These are phyloP conservation scores for Microdochium trichocladiopsis DNA, from an alignment of 2,329 filamentous ascomycete genomes.

Conservation along the genomic window DNA sequence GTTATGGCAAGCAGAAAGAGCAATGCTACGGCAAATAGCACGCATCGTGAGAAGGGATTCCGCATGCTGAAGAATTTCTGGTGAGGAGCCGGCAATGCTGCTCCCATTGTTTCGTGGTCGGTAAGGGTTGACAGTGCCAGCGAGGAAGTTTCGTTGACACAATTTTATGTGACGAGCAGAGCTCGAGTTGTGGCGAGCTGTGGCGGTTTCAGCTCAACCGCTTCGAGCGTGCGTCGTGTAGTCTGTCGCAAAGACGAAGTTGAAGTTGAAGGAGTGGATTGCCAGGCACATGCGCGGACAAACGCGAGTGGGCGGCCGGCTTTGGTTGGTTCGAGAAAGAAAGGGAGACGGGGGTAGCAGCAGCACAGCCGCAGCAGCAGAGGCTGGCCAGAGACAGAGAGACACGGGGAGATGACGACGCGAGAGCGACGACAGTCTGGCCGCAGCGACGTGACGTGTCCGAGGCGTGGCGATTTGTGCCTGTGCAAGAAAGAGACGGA, in stretches of 20 bases:
- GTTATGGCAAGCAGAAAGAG: slow-evolving; percentile 33
- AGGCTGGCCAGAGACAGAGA: not conserved
- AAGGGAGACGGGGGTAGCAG: no score
- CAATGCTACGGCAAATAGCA: slow-evolving; percentile 34
- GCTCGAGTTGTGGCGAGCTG: no score
- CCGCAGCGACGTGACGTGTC: not conserved
- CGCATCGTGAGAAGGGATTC: slow-evolving; percentile 36
- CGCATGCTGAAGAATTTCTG: slow-evolving; percentile 40
- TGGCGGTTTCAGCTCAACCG: no score
- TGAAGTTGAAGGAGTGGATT: not conserved
- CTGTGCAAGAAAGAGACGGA: not conserved
- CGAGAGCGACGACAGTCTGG: not conserved
- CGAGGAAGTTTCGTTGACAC: not conserved
- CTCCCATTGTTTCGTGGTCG: slow-evolving; percentile 23
- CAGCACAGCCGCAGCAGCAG: no score
- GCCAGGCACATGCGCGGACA: not conserved
- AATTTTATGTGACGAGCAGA: not conserved
- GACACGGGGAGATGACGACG: no score
- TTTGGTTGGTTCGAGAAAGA: not conserved
- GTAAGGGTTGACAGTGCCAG: not conserved
- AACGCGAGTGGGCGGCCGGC: not conserved
- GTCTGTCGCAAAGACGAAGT: no score
- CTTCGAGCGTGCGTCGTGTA: no score
- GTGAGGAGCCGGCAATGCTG: slow-evolving; percentile 28
- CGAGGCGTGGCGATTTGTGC: not conserved